phyloP scores from a whole-genome alignment of 768 basidiomycete genomes.

The Pulveroboletus sp. region DNA sequence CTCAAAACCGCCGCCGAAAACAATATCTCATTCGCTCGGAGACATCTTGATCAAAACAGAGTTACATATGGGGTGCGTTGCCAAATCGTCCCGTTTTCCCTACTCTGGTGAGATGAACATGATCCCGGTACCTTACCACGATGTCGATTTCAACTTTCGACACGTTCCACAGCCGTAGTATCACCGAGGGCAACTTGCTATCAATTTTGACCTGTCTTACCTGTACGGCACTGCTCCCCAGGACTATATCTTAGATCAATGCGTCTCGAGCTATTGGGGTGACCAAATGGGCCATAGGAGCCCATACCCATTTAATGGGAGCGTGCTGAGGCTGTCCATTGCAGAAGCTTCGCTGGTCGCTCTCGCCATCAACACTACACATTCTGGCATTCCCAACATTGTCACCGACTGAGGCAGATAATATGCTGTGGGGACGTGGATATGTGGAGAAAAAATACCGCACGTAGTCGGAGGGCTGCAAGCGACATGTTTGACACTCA shows the following conservation, averaged over 20 bases:
- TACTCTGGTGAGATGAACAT: neutral
- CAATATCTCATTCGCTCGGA: constrained; percentile 60
- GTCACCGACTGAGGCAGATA: constrained; percentile 43
- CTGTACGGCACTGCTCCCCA: constrained; percentile 73
- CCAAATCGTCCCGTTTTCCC: neutral
- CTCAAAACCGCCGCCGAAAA: constrained; percentile 37
- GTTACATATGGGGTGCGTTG: constrained; percentile 62
- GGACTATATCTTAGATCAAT: constrained; percentile 69
- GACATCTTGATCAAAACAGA: constrained; percentile 80
- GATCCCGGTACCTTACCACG: constrained; percentile 62
- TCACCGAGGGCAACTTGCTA: constrained; percentile 56
- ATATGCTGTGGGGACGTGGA: constrained; percentile 39
- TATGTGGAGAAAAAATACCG: constrained; percentile 50
- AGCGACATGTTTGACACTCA: constrained; percentile 50
- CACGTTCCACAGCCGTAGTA: constrained; percentile 48
- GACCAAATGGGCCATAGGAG: constrained; percentile 34
- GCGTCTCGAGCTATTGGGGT: constrained; percentile 14
- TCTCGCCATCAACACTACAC: constrained; percentile 61
- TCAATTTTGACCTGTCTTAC: constrained; percentile 59
- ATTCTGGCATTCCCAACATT: constrained; percentile 56
- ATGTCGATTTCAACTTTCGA: constrained; percentile 54
- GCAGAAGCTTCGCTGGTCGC: constrained; percentile 52
- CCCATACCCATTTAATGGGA: constrained; percentile 61
- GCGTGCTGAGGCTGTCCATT: constrained; percentile 57
- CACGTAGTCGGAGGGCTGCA: constrained; percentile 50